A percentile compares a stretch with the other conserved stretches of the same genome.
These are phyloP conservation scores for Crassisporium funariophilum DNA, from an alignment of 768 basidiomycete species.

Conservation along the genomic window DNA sequence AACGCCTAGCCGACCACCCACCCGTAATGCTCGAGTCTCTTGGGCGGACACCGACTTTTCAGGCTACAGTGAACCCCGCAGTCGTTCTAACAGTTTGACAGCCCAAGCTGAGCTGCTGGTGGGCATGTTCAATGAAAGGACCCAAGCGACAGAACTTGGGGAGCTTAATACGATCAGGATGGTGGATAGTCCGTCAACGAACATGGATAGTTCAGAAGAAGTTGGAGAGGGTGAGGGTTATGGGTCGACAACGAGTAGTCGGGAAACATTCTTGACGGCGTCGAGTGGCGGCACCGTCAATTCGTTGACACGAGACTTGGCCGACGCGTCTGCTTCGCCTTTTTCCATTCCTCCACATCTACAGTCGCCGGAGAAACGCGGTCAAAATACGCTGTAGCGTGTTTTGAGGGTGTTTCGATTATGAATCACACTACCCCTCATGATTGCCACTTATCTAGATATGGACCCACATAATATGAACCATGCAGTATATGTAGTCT, in stretches of 20 bases:
- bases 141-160: conserved; percentile 23
- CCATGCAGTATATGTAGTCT: too few species aligned
- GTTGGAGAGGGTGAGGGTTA: conserved; percentile 13
- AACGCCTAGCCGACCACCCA: conserved; percentile 44
- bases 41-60: conserved; percentile 25
- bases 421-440: too few species aligned
- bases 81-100: conserved; percentile 36
- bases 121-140: conserved; percentile 19
- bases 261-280: conserved; percentile 18
- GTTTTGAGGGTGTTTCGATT: too few species aligned
- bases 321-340: conserved; percentile 11
- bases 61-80: conserved; percentile 32
- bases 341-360: conserved; percentile 2
- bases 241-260: conserved; percentile 14
- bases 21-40: conserved; percentile 36
- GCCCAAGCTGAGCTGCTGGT: conserved; percentile 34
- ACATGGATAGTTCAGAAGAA: conserved; percentile 14
- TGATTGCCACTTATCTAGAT: too few species aligned
- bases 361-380: background rate
- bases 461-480: too few species aligned
- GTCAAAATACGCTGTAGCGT: too few species aligned
- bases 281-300: conserved; percentile 9
- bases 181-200: conserved; percentile 15
- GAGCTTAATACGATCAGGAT: conserved; percentile 31
- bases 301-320: conserved; percentile 12